These are phyloP conservation scores for Phytopythium vexans DNA, from an alignment of 352 stramenopile genomes.

Conservation along the genomic window DNA sequence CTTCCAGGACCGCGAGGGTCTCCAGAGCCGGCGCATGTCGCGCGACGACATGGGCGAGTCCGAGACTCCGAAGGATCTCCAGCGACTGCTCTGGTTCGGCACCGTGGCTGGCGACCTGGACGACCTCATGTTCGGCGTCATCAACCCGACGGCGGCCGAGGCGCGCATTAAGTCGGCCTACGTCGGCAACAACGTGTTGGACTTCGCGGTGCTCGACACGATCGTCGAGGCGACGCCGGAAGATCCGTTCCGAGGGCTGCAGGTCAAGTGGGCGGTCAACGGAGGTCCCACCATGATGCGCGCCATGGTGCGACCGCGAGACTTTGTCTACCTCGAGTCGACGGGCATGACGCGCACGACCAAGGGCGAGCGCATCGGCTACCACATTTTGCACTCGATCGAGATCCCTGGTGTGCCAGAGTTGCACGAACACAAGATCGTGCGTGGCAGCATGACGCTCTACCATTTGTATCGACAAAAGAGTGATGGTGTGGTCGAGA, in stretches of 20 bases:
- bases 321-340: slow-evolving; percentile 57
- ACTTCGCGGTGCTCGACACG: slow-evolving; percentile 39
- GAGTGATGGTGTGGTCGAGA: slow-evolving; percentile 29
- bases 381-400: slow-evolving; percentile 32
- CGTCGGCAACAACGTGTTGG: slow-evolving; percentile 33
- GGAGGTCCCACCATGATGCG: slow-evolving; percentile 35
- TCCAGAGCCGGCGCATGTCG: slow-evolving; percentile 17
- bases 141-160: slow-evolving; percentile 21
- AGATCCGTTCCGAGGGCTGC: slow-evolving; percentile 39
- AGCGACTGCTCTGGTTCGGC: slow-evolving; percentile 36
- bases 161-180: slow-evolving; percentile 29
- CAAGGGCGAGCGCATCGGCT: slow-evolving; percentile 43
- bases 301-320: slow-evolving; percentile 41
- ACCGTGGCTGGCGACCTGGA: slow-evolving; percentile 32
- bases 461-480: slow-evolving; percentile 50
- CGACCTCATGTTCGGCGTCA: slow-evolving; percentile 36
- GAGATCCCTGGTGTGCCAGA: slow-evolving; percentile 19
- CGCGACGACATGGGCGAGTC: slow-evolving; percentile 10
- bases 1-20: slow-evolving; percentile 28
- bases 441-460: slow-evolving; percentile 49
- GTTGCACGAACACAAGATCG: slow-evolving; percentile 35
- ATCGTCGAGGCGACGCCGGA: slow-evolving; percentile 26
- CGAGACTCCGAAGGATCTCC: slow-evolving; percentile 13
- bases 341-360: slow-evolving; percentile 33
- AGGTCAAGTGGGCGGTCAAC: slow-evolving; percentile 59